These are phyloP conservation scores for Colletotrichum karsti DNA, from an alignment of 2,329 filamentous ascomycete genomes.

Conservation along the genomic window DNA sequence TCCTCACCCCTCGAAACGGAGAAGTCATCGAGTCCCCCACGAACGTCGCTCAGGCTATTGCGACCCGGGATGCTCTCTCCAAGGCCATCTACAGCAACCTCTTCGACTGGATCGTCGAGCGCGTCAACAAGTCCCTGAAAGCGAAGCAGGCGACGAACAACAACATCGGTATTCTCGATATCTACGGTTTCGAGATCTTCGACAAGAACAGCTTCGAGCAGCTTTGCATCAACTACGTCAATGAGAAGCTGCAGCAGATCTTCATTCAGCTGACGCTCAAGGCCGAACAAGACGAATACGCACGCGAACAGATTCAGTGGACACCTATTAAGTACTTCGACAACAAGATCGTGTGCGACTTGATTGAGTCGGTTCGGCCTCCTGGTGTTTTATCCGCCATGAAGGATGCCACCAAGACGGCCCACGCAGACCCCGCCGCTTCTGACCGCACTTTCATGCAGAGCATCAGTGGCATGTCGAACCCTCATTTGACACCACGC, in stretches of 20 bases:
- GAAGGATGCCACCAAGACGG: constrained; percentile 98
- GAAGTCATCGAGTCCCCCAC: constrained; percentile 79
- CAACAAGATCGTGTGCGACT: constrained; percentile 97
- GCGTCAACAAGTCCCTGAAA: constrained; percentile 88
- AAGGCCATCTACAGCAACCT: constrained; percentile 98
- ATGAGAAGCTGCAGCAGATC: constrained; percentile 98
- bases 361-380: constrained; percentile 92
- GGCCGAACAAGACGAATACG: constrained; percentile 97
- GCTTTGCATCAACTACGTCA: constrained; percentile 99
- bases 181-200: constrained; percentile 99
- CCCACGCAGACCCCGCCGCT: constrained; percentile 91
- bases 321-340: constrained; percentile 99
- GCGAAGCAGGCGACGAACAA: constrained; percentile 80
- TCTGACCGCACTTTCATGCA: constrained; percentile 97
- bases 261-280: constrained; percentile 98
- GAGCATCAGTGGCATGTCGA: constrained; percentile 87
- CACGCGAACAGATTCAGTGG: constrained; percentile 95
- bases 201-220: constrained; percentile 99
- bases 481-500: constrained; percentile 88
- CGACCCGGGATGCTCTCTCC: constrained; percentile 89
- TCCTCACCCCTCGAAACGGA: constrained; percentile 75
- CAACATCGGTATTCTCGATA: constrained; percentile 96
- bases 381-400: constrained; percentile 93
- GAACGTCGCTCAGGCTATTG: constrained; percentile 84
- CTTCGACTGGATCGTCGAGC: constrained; percentile 97